phyloP scores from a whole-genome alignment of 345 rosid genomes.

The Populus deltoides region DNA sequence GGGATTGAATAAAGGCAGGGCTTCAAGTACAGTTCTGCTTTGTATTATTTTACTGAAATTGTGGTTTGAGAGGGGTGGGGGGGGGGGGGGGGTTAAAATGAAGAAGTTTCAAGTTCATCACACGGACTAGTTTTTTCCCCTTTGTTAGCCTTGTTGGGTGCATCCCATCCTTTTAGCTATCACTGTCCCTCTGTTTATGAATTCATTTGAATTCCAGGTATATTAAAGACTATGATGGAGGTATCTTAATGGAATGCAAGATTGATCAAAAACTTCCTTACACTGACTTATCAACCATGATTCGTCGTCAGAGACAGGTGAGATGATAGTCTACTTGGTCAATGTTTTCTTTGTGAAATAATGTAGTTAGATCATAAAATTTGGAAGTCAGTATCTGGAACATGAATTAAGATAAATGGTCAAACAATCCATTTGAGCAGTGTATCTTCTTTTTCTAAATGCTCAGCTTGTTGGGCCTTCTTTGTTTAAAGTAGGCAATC shows the following conservation, averaged over 20 bases:
- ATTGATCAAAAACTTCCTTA: slow-evolving; percentile 96
- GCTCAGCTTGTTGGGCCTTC: not conserved
- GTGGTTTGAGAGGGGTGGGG: not conserved
- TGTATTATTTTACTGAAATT: not conserved
- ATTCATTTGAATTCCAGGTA: slow-evolving; percentile 40
- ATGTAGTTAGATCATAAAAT: not conserved
- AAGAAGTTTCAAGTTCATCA: not conserved
- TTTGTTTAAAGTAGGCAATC: not conserved
- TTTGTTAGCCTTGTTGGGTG: not conserved
- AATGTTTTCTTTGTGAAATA: not conserved
- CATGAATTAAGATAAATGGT: not conserved
- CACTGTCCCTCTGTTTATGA: not conserved
- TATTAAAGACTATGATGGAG: slow-evolving; percentile 98
- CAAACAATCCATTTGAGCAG: not conserved
- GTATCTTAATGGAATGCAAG: slow-evolving; percentile 98
- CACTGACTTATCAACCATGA: slow-evolving; percentile 87
- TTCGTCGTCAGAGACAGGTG: slow-evolving; percentile 89
- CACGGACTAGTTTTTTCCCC: not conserved
- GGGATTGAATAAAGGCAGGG: not conserved
- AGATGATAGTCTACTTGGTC: slow-evolving; percentile 2
- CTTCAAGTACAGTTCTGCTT: not conserved
- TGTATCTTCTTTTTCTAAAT: slow-evolving; percentile 3
- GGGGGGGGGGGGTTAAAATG: not conserved
- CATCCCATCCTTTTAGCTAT: not conserved
- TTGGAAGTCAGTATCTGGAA: not conserved